Evolutionary conservation across 2,329 filamentous ascomycete species (phyloP).

Genomic region (Diaporthe sp.): DNA sequence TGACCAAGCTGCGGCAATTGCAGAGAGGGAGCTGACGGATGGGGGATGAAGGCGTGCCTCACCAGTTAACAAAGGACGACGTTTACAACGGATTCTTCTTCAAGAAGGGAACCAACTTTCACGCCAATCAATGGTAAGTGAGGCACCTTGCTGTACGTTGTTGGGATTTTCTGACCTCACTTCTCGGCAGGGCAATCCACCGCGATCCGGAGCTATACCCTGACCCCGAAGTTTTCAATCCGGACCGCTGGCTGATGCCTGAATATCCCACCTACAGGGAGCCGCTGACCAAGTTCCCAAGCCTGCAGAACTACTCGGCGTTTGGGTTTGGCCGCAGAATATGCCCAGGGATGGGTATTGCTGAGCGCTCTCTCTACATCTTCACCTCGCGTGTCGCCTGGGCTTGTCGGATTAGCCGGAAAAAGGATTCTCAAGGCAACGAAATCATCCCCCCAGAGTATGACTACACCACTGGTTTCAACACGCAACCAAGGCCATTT

Average conservation of each 20-base stretch:
- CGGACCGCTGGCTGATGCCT: slow-evolving; percentile 1
- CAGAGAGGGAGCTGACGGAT: background rate
- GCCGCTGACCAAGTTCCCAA: slow-evolving; percentile 9
- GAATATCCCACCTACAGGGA: slow-evolving; percentile 1
- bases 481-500: slow-evolving; percentile 3
- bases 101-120: slow-evolving; percentile 8
- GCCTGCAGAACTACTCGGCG: background rate
- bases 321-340: slow-evolving; percentile 3
- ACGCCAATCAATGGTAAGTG: slow-evolving; percentile 6
- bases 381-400: background rate
- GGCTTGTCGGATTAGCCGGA: background rate
- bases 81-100: slow-evolving; percentile 18
- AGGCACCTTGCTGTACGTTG: background rate
- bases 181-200: background rate
- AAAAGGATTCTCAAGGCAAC: slow-evolving; percentile 5
- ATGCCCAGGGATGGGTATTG: background rate
- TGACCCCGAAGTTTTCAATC: background rate
- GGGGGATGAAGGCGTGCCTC: background rate
- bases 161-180: background rate
- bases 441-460: slow-evolving; percentile 1
- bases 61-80: slow-evolving; percentile 21
- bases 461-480: background rate
- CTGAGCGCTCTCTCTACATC: slow-evolving; percentile 1
- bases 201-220: slow-evolving; percentile 8
- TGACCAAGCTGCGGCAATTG: background rate